phyloP scores from a whole-genome alignment of 495 filamentous ascomycete species.

The Cryomyces minteri region DNA sequence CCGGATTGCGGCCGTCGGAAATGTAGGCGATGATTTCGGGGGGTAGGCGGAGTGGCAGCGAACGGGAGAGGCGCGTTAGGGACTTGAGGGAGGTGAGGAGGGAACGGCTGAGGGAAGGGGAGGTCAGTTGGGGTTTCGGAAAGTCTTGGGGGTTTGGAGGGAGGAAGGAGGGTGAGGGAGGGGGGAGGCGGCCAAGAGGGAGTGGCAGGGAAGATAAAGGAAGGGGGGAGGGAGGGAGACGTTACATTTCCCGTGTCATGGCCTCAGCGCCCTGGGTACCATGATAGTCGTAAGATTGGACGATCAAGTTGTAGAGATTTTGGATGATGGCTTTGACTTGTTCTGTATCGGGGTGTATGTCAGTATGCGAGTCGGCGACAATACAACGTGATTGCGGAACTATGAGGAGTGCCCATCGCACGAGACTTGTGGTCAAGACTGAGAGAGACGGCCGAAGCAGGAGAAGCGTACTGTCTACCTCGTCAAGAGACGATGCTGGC shows the following conservation, averaged over 20 bases:
- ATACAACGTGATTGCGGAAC: too few species aligned
- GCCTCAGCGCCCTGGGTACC: conserved; percentile 42
- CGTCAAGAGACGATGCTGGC: too few species aligned
- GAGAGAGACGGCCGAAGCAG: too few species aligned
- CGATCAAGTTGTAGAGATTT: conserved; percentile 66
- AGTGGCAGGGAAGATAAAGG: neutral
- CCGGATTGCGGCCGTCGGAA: conserved; percentile 81
- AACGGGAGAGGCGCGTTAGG: conserved; percentile 24
- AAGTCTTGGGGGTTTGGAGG: conserved; percentile 18
- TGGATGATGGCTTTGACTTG: conserved; percentile 61
- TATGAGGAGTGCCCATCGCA: too few species aligned
- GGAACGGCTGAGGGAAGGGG: conserved; percentile 24
- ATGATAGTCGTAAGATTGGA: conserved; percentile 55
- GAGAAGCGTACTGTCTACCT: too few species aligned
- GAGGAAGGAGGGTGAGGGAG: conserved; percentile 7
- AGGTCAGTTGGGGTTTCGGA: conserved; percentile 24
- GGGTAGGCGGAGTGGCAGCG: conserved; percentile 38
- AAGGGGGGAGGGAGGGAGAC: neutral
- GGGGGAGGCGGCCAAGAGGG: neutral
- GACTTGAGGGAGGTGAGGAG: conserved; percentile 26
- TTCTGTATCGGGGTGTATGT: conserved; percentile 17
- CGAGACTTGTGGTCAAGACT: too few species aligned
- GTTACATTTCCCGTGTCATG: conserved; percentile 42
- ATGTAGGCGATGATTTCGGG: conserved; percentile 90
- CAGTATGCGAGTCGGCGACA: too few species aligned